These are phyloP conservation scores for Sanghuangporus baumii DNA, from an alignment of 1,284 basidiomycete genomes.

Conservation along the genomic window DNA sequence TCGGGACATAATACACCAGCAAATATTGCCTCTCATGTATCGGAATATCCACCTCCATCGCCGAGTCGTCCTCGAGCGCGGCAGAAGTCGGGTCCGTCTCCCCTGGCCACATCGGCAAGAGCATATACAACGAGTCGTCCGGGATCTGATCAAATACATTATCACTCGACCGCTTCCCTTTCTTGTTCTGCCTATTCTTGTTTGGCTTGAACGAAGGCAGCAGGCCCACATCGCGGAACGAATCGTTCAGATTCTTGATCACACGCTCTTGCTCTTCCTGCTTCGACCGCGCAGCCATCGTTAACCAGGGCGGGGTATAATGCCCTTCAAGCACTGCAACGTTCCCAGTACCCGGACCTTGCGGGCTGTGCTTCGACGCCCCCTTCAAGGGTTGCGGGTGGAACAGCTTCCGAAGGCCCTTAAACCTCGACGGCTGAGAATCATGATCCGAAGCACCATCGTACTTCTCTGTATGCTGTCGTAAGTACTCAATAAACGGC, in stretches of 20 bases:
- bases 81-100: slow-evolving; percentile 48
- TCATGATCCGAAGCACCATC: slow-evolving; percentile 23
- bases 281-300: slow-evolving; percentile 52
- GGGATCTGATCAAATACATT: slow-evolving; percentile 61
- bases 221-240: slow-evolving; percentile 72
- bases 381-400: slow-evolving; percentile 9
- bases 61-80: slow-evolving; percentile 28
- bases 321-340: slow-evolving; percentile 30
- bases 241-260: slow-evolving; percentile 62
- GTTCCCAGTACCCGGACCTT: slow-evolving; percentile 14
- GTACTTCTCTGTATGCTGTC: slow-evolving; percentile 25
- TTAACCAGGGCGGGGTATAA: slow-evolving; percentile 65
- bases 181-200: slow-evolving; percentile 21
- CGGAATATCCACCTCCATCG: slow-evolving; percentile 34
- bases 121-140: slow-evolving; percentile 67
- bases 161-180: slow-evolving; percentile 13
- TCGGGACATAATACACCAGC: slow-evolving; percentile 65
- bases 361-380: slow-evolving; percentile 6
- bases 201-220: slow-evolving; percentile 45
- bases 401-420: slow-evolving; percentile 14
- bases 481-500: slow-evolving; percentile 47
- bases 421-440: slow-evolving; percentile 17
- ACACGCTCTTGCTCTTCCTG: slow-evolving; percentile 63
- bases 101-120: slow-evolving; percentile 77
- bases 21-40: slow-evolving; percentile 59